phyloP scores from a whole-genome alignment of 2,329 filamentous ascomycete species.

The Colletotrichum sp. region DNA sequence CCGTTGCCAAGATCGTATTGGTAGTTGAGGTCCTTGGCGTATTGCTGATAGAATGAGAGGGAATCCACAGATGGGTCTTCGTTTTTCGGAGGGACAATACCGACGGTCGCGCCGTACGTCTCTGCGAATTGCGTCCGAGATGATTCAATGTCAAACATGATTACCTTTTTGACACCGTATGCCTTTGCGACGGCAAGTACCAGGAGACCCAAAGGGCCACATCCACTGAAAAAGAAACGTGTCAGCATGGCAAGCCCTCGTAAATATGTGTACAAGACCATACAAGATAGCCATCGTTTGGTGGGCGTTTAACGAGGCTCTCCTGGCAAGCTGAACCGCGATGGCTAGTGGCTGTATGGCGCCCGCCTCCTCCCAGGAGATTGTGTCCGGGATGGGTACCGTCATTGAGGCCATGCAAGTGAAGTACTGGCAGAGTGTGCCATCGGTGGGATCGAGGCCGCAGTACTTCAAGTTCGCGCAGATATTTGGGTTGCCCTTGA shows the following conservation, averaged over 20 bases:
- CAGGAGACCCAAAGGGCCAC: not conserved
- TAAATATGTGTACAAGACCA: too few species aligned
- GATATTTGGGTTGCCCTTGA: not conserved
- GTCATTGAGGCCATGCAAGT: not conserved
- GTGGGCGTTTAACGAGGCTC: not conserved
- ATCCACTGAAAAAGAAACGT: not conserved
- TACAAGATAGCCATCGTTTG: not conserved
- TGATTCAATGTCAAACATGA: not conserved
- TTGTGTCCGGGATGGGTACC: not conserved
- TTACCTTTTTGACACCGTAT: not conserved
- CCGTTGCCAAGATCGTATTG: not conserved
- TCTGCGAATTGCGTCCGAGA: not conserved
- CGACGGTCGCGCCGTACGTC: not conserved
- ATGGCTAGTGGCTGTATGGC: not conserved
- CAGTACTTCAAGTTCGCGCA: not conserved
- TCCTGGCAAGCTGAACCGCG: not conserved
- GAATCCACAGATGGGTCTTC: not conserved
- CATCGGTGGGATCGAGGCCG: not conserved
- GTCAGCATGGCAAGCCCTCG: rapidly evolving
- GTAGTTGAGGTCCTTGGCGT: not conserved
- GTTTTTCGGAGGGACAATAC: not conserved
- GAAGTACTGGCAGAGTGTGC: not conserved
- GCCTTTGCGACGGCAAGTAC: not conserved
- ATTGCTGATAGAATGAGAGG: not conserved
- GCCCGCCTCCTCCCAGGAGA: not conserved